These are phyloP conservation scores for Ilex aquifolium DNA, from an alignment of 257 asterid species.

Conservation along the genomic window DNA sequence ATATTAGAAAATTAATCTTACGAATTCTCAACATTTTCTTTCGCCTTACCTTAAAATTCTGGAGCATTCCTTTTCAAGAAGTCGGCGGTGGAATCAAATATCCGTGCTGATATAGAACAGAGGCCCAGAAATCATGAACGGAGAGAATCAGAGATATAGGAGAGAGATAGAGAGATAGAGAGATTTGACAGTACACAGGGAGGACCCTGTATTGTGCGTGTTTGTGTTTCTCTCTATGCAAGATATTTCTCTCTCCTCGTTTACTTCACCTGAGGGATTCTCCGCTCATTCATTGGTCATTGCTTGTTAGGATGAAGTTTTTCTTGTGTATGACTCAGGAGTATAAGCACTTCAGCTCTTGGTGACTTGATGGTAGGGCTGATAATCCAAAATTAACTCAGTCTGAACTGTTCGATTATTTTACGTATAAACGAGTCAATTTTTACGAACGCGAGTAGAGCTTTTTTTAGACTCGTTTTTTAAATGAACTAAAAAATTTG, in stretches of 20 bases:
- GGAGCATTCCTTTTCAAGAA: conserved; percentile 17
- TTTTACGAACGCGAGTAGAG: too few species aligned
- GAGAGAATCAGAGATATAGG: background rate
- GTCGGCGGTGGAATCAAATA: background rate
- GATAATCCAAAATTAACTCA: too few species aligned
- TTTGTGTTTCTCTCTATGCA: conserved; percentile 8
- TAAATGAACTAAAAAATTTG: too few species aligned
- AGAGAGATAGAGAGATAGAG: background rate
- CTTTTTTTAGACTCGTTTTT: too few species aligned
- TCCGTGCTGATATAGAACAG: conserved; percentile 5
- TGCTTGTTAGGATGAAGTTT: conserved; percentile 6
- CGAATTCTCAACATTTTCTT: conserved; percentile 2
- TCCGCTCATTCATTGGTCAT: conserved; percentile 31
- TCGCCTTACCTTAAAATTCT: conserved; percentile 29
- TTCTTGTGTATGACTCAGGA: background rate
- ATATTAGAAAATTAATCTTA: background rate
- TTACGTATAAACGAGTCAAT: too few species aligned
- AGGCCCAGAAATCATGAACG: conserved; percentile 26
- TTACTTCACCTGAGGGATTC: conserved; percentile 57
- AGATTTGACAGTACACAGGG: background rate
- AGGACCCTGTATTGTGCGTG: conserved; percentile 9
- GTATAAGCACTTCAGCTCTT: too few species aligned
- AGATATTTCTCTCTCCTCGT: conserved; percentile 33
- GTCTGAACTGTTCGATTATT: too few species aligned
- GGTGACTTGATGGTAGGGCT: too few species aligned